Percentiles rank a stretch among this genome's conserved stretches.
Evolutionary conservation across 2,329 filamentous ascomycete genomes (phyloP).

Genomic region (Clonostachys rhizophaga): DNA sequence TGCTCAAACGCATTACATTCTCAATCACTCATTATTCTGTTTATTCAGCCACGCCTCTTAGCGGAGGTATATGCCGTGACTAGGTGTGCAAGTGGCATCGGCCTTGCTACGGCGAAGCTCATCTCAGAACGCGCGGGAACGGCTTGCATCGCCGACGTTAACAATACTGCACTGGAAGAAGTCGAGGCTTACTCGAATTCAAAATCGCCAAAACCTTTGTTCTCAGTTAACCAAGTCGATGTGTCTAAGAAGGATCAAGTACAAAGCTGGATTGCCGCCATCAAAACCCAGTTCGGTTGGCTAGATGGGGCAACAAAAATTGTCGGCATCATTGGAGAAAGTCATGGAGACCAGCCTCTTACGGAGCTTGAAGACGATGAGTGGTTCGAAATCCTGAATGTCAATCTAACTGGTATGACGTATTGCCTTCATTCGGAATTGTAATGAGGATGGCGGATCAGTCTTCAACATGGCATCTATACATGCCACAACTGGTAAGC

Average conservation of each 20-base stretch:
- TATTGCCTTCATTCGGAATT: conserved; percentile 42
- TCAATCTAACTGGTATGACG: conserved; percentile 48
- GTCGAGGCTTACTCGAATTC: conserved; percentile 18
- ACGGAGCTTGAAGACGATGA: conserved; percentile 39
- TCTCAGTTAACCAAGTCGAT: conserved; percentile 37
- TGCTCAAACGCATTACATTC: too few relatives aligned
- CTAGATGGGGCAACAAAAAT: conserved; percentile 52
- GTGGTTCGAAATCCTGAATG: conserved; percentile 40
- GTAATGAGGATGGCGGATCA: conserved; percentile 37
- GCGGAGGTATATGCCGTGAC: conserved; percentile 6
- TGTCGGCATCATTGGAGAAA: conserved; percentile 44
- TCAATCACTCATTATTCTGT: too few relatives aligned
- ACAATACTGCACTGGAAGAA: conserved; percentile 17
- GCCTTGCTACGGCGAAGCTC: conserved; percentile 6
- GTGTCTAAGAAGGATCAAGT: conserved; percentile 41
- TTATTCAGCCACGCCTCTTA: background rate
- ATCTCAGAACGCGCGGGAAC: conserved; percentile 6
- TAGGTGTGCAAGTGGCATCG: conserved; percentile 11
- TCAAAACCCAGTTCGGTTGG: conserved; percentile 40
- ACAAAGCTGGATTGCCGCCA: conserved; percentile 41
- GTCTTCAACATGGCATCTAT: conserved; percentile 54
- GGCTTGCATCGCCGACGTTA: conserved; percentile 32
- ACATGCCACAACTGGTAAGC: conserved; percentile 34
- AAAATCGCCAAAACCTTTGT: conserved; percentile 8
- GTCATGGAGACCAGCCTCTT: conserved; percentile 31